phyloP scores from a whole-genome alignment of 352 stramenopile genomes.

The Paralagenidium karlingii region DNA sequence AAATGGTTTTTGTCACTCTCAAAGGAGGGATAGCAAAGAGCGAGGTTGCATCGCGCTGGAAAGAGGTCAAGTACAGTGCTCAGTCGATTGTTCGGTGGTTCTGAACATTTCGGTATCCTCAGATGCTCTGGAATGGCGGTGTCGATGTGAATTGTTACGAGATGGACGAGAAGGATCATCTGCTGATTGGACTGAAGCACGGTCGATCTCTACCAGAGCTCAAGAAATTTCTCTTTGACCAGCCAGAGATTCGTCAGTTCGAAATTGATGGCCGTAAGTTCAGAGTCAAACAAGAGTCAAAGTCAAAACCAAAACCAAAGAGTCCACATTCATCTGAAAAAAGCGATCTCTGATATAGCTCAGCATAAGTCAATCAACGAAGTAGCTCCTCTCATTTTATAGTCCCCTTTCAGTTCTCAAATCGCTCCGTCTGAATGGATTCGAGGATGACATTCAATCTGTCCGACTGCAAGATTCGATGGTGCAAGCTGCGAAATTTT shows the following conservation, averaged over 20 bases:
- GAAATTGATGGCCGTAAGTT: slow-evolving; percentile 69
- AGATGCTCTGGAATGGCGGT: slow-evolving; percentile 68
- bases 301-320: too few species aligned
- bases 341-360: too few species aligned
- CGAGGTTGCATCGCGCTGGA: slow-evolving; percentile 49
- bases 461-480: too few species aligned
- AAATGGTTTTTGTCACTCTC: slow-evolving; percentile 75
- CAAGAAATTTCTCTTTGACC: slow-evolving; percentile 29
- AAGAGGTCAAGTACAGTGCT: slow-evolving; percentile 34
- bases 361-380: too few species aligned
- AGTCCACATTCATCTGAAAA: too few species aligned
- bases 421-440: too few species aligned
- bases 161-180: slow-evolving; percentile 27
- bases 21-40: background rate
- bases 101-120: too few species aligned
- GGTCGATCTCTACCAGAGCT: slow-evolving; percentile 33
- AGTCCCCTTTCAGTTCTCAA: too few species aligned
- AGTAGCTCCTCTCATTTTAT: too few species aligned
- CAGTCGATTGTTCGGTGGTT: too few species aligned
- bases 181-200: slow-evolving; percentile 56
- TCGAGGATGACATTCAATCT: too few species aligned
- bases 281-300: too few species aligned
- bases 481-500: slow-evolving; percentile 46
- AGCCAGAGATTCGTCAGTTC: slow-evolving; percentile 38
- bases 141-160: slow-evolving; percentile 62